Evolutionary conservation across 257 asterid genomes (phyloP).

Genomic region (Catharanthus roseus): DNA sequence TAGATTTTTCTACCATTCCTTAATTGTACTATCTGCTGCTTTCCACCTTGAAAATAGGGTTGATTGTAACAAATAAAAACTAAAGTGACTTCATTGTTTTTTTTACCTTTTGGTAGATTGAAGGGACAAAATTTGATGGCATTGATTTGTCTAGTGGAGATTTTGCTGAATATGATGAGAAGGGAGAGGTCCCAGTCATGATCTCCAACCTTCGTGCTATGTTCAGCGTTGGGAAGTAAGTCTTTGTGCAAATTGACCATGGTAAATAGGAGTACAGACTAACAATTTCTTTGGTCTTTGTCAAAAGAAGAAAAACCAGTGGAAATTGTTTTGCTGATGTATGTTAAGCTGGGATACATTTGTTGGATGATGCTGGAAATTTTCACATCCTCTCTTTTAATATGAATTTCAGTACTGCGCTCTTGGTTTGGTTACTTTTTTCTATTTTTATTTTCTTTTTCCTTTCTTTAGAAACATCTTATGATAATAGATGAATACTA

Average conservation of each 20-base stretch:
- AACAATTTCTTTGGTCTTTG: conserved; percentile 5
- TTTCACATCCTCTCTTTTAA: background rate
- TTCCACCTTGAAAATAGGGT: background rate
- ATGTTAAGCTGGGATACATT: background rate
- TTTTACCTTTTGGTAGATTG: conserved; percentile 36
- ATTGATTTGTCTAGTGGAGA: conserved; percentile 78
- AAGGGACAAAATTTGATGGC: conserved; percentile 61
- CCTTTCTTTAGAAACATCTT: background rate
- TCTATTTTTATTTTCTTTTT: background rate
- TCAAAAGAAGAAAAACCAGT: background rate
- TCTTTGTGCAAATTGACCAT: background rate
- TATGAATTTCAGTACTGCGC: background rate
- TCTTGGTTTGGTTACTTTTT: background rate
- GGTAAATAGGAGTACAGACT: conserved; percentile 13
- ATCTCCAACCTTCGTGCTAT: conserved; percentile 65
- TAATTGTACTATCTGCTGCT: background rate
- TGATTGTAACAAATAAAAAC: background rate
- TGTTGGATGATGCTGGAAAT: background rate
- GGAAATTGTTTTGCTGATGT: background rate
- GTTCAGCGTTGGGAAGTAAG: conserved; percentile 55
- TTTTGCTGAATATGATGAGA: conserved; percentile 77
- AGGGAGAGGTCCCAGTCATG: conserved; percentile 89
- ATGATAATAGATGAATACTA: background rate
- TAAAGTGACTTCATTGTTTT: background rate
- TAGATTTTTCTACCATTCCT: background rate